Evolutionary conservation across 148 eudicot species (phyloP), one percentile per base, ranked within the genome.

Genomic region (Drosera capensis): DNA sequence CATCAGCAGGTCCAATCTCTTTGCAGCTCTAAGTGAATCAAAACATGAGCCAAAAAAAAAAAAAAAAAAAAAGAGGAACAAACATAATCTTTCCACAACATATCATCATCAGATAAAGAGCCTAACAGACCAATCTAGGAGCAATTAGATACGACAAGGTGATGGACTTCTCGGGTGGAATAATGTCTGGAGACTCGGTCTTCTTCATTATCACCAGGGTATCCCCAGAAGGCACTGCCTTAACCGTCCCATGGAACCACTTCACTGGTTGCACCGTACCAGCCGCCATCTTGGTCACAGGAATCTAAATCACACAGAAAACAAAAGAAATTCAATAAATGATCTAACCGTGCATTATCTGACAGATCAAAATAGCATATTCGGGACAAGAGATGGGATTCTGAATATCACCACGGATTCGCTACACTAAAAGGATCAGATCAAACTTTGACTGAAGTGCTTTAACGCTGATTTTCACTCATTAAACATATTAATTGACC

Each of bases 221-320:
- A 57, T 92, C 99, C 31, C 99, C 95, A 20, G 99, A 92, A 20
- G 83, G 79, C 56, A 92, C 95, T 51, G 90, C 95, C 71, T 92
- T 92, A 16, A 92, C 99, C 29, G 20, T 72, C 45, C 95, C 99
- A 57, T 73, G 78, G 62, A 90, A 49, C 95, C 95, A 84, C 68
- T 59, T 69, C 20, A 74, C 55, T 44, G 31, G 6, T 9, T 9
- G 6, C 63, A 52, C 75, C 26, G 77, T 68, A 49, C 72, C 61
- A 49, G 79, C 55, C 49, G 85, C 82, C 87, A 78, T 86, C 41
- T 43, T 57, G 14, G 30, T 52, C 43, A 45, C 49, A 56, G 45
- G 41, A 54, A 71, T 54, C 68, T 57, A 54, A 34, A n/a, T n/a
- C n/a, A n/a, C n/a, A n/a, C n/a, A n/a, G n/a, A n/a, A n/a, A n/a